Evolutionary conservation across 108 stramenopile species (phyloP).

Genomic region (Licmophora abbreviata): DNA sequence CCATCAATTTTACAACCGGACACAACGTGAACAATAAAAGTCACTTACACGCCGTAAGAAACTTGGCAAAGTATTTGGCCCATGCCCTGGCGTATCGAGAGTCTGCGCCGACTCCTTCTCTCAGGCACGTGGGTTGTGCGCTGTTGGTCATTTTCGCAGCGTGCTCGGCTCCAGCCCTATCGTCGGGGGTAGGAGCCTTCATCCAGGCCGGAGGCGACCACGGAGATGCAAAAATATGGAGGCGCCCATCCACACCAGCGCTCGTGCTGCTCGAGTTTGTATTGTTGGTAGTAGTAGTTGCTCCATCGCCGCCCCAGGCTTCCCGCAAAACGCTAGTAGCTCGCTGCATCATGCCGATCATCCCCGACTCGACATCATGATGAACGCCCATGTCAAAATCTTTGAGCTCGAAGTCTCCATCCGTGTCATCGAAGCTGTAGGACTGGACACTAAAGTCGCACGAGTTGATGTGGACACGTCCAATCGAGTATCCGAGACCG

Average conservation of each 20-base stretch:
- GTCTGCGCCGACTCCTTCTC: conserved; percentile 58
- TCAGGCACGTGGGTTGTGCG: conserved; percentile 65
- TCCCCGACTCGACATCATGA: conserved; percentile 70
- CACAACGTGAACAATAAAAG: neutral
- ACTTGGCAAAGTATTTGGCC: conserved; percentile 81
- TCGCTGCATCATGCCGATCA: conserved; percentile 73
- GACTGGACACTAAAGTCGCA: conserved; percentile 89
- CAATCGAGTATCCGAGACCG: conserved; percentile 81
- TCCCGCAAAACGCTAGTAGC: conserved; percentile 28
- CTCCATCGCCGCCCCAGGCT: conserved; percentile 29
- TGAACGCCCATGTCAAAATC: conserved; percentile 69
- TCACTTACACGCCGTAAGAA: conserved; percentile 60
- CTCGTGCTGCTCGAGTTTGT: conserved; percentile 4
- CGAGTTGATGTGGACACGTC: conserved; percentile 91
- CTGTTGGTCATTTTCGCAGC: conserved; percentile 59
- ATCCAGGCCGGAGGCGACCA: conserved; percentile 97
- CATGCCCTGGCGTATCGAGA: conserved; percentile 71
- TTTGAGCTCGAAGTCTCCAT: conserved; percentile 80
- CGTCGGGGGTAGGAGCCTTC: conserved; percentile 65
- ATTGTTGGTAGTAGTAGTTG: conserved; percentile 2
- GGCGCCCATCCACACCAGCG: conserved; percentile 23
- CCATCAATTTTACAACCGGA: conserved; percentile 4
- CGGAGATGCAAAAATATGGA: conserved; percentile 77
- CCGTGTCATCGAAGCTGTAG: conserved; percentile 82
- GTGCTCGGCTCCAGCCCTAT: conserved; percentile 22